Percentiles rank a stretch among this genome's conserved stretches.
Evolutionary conservation across 805 yeast genomes (phyloP).

Genomic region (Candida railenensis): DNA sequence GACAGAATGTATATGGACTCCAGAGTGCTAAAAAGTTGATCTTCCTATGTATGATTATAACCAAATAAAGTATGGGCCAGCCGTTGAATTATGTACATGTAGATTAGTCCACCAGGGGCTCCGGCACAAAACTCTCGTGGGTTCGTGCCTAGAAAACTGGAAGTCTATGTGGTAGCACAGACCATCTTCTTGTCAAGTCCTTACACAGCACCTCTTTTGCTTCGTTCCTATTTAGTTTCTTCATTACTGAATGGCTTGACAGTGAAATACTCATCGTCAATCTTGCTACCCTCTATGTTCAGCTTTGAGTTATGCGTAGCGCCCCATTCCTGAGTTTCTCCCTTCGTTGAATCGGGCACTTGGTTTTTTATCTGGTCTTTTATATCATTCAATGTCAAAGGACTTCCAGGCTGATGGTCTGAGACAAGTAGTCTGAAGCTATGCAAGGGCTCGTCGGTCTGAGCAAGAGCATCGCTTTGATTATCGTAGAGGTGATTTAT

Average conservation of each 20-base stretch:
- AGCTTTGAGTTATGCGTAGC: slow-evolving; percentile 1
- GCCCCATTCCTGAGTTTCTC: slow-evolving; percentile 19
- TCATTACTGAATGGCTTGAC: slow-evolving; percentile 6
- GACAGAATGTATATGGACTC: slow-evolving; percentile 83
- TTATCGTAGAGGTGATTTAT: slow-evolving; percentile 29
- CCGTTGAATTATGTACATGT: neutral
- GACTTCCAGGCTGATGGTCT: slow-evolving; percentile 27
- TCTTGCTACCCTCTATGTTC: slow-evolving; percentile 5
- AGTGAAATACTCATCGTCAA: slow-evolving; percentile 10
- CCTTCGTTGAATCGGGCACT: slow-evolving; percentile 16
- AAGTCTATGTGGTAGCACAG: too few relatives aligned
- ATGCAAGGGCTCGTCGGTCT: slow-evolving; percentile 13
- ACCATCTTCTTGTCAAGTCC: too few relatives aligned
- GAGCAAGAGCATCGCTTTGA: slow-evolving; percentile 8
- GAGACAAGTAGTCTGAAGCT: slow-evolving; percentile 33
- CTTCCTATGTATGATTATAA: too few relatives aligned
- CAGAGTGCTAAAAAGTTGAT: slow-evolving; percentile 47
- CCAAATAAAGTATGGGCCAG: too few relatives aligned
- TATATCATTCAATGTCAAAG: slow-evolving; percentile 21
- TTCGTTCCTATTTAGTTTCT: too few relatives aligned
- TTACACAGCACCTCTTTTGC: too few relatives aligned
- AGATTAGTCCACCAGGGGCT: neutral
- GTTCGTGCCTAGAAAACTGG: too few relatives aligned
- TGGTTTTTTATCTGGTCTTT: slow-evolving; percentile 10
- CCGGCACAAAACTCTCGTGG: too few relatives aligned